Evolutionary conservation across 2,329 filamentous ascomycete genomes (phyloP), one percentile per base, ranked within the genome.

Genomic region (Alternaria infectoria): DNA sequence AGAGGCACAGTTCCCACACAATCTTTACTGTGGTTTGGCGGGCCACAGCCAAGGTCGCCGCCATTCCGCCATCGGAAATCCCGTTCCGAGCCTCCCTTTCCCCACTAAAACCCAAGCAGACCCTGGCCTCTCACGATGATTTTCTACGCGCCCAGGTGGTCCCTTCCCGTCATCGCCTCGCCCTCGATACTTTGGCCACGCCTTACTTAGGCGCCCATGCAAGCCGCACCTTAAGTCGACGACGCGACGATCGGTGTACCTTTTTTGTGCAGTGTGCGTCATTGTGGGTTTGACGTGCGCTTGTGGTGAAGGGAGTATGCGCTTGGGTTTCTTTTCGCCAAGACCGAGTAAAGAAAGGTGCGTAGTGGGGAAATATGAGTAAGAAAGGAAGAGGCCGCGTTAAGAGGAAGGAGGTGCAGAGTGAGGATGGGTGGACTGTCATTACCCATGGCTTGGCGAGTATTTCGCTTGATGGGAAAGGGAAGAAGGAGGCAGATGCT

Each of bases 381-480:
- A 52, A 30, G 30, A 59, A 26, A 36, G 65, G 62, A 21, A 61
- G 59, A 55, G 61, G 70, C 57, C 70, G 74, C 55, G 70, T 75
- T 59, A 79, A 78, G 64, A 70, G 76, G 52, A 71, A 69, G 47
- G 62, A 76, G 54, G 65, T 80, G 6, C 64, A 69, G 13, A 64
- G 69, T 13, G 70, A 69, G 0, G 77, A 80, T 67, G 79, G 78
- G 4, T 80, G 79, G 79, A 80, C 75, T 3, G 70, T 80, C 1
- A 70, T 80, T n/a, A 77, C 77, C 15, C 76, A 78, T 59, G 66
- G 70, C 0, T 19, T 72, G 1, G 59, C 65, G 12, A 68, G 62
- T 2, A 21, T 71, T 10, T 65, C 62, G 2, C 17, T 68, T 28
- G 17, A 32, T 5, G 57, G 32, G 12, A 23, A 49, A 7, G 40